These are phyloP conservation scores for Martiniozyma asiatica DNA, from an alignment of 1,139 yeast species.

Conservation along the genomic window DNA sequence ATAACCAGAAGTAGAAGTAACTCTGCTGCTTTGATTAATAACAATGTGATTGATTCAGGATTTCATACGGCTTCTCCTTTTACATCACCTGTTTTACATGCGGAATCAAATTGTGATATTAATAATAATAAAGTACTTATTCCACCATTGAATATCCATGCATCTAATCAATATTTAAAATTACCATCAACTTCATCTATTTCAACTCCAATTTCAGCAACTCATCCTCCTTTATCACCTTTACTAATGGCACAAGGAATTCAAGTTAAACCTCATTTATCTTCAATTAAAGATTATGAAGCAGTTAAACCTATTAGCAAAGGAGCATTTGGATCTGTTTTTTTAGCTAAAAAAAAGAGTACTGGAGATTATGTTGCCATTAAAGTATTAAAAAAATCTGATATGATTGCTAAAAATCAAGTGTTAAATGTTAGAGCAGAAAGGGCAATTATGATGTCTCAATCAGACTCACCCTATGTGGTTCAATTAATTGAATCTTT, in stretches of 20 bases:
- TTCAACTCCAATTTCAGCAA: constrained; percentile 2
- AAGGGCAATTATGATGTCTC: constrained; percentile 95
- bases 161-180: constrained; percentile 4
- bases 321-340: constrained; percentile 97
- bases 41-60: too few species aligned
- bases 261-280: constrained; percentile 11
- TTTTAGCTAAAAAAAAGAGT: constrained; percentile 63
- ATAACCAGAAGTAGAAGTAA: constrained; percentile 2
- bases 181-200: constrained; percentile 1
- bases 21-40: not conserved
- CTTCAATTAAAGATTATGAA: constrained; percentile 76
- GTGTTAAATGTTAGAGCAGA: constrained; percentile 90
- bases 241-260: constrained; percentile 44
- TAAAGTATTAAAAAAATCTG: constrained; percentile 85
- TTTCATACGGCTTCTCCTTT: too few species aligned
- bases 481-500: constrained; percentile 84
- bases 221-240: constrained; percentile 68
- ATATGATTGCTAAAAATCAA: constrained; percentile 95
- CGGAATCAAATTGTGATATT: too few species aligned
- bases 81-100: too few species aligned
- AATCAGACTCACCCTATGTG: constrained; percentile 86
- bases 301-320: constrained; percentile 86
- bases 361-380: constrained; percentile 96
- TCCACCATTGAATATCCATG: not conserved
- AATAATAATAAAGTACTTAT: not conserved